Percentiles rank a stretch among this genome's conserved stretches.
These are phyloP conservation scores for Pythium phragmitis DNA, from an alignment of 352 stramenopile species.

Conservation along the genomic window DNA sequence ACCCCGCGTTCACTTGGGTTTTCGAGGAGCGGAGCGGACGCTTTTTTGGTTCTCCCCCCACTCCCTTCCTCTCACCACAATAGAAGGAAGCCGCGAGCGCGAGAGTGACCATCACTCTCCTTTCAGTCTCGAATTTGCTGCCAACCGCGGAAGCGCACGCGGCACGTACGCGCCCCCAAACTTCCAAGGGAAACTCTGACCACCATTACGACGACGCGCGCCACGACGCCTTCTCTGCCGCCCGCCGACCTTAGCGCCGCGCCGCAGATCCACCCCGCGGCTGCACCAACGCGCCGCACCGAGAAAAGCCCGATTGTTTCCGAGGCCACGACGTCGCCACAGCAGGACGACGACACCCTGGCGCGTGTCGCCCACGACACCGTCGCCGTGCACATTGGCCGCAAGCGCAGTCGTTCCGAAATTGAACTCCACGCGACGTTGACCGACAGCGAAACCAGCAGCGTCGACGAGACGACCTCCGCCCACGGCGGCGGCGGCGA, in stretches of 20 bases:
- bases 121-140: constrained; percentile 36
- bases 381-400: constrained; percentile 15
- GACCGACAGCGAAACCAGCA: constrained; percentile 14
- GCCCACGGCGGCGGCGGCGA: constrained; percentile 4
- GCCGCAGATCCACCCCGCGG: constrained; percentile 26
- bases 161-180: constrained; percentile 1
- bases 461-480: constrained; percentile 7
- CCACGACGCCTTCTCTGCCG: constrained; percentile 9
- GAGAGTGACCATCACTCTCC: constrained; percentile 32
- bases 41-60: constrained; percentile 15
- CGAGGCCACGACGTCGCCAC: constrained; percentile 21
- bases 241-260: constrained; percentile 1
- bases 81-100: constrained; percentile 17
- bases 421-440: constrained; percentile 18
- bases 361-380: constrained; percentile 16
- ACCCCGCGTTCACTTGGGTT: constrained; percentile 27
- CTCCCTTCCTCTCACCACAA: constrained; percentile 19
- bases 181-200: constrained; percentile 7
- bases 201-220: constrained; percentile 9
- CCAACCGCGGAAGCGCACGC: constrained; percentile 22
- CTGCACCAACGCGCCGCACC: constrained; percentile 16
- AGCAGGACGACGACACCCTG: constrained; percentile 11
- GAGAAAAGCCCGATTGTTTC: constrained; percentile 4
- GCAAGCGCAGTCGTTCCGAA: constrained; percentile 25
- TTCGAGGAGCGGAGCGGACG: constrained; percentile 27